Base-by-base conservation (phyloP, 306 rosid species). In the Mimosa bimucronata region DNA sequence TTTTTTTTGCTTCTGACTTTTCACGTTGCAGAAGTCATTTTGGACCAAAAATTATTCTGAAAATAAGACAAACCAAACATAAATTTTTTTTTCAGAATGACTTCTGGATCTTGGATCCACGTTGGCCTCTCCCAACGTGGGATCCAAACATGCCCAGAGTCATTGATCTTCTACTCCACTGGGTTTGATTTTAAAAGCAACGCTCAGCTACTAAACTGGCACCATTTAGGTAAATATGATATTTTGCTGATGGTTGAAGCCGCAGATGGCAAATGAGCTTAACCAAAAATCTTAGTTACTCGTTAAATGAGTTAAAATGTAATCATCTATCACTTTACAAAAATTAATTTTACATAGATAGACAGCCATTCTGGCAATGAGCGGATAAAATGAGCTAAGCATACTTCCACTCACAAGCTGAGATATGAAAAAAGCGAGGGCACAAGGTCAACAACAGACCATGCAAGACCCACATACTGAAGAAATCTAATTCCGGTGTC, bases 381-480 rank as follows among this genome's bases (percentile, higher is more conserved):
- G 68, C 67, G 11, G 41, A 41, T 19, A 37, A 34, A 45, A 26
- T 50, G 50, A 11, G 16, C 62, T 21, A 3, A 26, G 77, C 45
- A 66, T 18, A 9, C 62, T 37, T 60, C 31, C 42, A 71, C 55
- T 89, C 84, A 96, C 88, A 93, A 87, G 78, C 81, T 83, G 53
- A 86, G 46, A 74, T 86, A 84, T 44, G 92, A 26, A 81, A 93
- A 96, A 66, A 96, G 81, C 6, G 94, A 79, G 9, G 99, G 98
- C 58, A 95, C 99, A 44, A 95, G 89, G 83, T 95, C 99, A 5
- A 93, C 98, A 15, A 93, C 99, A 66, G 98, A 89, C 98, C 97
- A 95, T 0, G 98, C 98, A 29, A 95, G 97, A 50, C 99, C 97
- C 3, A 94, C 90, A 70, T 95, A 95, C 60, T 95, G 99, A 68